Percentiles rank a stretch among this genome's conserved stretches.
phyloP scores from a whole-genome alignment of 768 basidiomycete species.

The Mycena galopus region DNA sequence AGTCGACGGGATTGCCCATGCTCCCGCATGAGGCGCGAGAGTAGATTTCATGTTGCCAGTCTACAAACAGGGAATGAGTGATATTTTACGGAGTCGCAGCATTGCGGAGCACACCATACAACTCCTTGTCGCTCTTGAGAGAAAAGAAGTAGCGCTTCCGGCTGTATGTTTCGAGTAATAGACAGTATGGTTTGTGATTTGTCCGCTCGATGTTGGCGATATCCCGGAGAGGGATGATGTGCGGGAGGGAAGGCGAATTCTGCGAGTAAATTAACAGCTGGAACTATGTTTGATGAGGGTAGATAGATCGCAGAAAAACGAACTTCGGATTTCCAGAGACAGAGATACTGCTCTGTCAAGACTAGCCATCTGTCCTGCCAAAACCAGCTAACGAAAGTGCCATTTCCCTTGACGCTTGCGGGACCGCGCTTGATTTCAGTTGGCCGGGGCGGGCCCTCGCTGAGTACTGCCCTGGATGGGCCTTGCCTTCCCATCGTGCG shows the following conservation, averaged over 20 bases:
- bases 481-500: too few relatives aligned
- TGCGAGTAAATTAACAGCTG: slow-evolving; percentile 36
- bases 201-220: slow-evolving; percentile 91
- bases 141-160: slow-evolving; percentile 81
- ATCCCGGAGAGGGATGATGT: slow-evolving; percentile 80
- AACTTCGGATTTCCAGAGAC: too few relatives aligned
- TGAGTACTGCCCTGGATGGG: too few relatives aligned
- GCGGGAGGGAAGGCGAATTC: slow-evolving; percentile 67
- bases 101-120: slow-evolving; percentile 68
- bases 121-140: slow-evolving; percentile 93
- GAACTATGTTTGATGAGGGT: too few relatives aligned
- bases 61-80: slow-evolving; percentile 3
- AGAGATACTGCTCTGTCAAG: too few relatives aligned
- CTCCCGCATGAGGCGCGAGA: slow-evolving; percentile 92
- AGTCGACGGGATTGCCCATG: slow-evolving; percentile 95
- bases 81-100: not conserved
- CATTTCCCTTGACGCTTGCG: too few relatives aligned
- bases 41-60: slow-evolving; percentile 98
- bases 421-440: too few relatives aligned
- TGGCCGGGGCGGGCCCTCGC: too few relatives aligned
- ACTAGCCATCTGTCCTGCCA: too few relatives aligned
- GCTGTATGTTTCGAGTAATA: slow-evolving; percentile 88
- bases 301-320: too few relatives aligned
- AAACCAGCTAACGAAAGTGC: too few relatives aligned
- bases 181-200: slow-evolving; percentile 95